phyloP scores from a whole-genome alignment of 768 basidiomycete species.

The Trametes punicea region DNA sequence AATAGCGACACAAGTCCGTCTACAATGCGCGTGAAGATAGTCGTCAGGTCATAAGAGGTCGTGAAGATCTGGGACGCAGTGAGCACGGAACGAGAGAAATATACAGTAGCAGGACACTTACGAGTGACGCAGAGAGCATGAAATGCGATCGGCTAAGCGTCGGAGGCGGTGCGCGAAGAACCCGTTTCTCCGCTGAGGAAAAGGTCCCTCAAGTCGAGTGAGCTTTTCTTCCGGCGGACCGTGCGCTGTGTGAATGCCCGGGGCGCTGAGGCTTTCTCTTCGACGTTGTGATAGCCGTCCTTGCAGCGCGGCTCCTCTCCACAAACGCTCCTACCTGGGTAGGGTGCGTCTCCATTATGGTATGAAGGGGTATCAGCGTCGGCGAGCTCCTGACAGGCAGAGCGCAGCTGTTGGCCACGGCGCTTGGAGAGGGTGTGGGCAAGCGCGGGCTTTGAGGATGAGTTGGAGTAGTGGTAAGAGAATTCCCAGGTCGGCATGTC shows the following conservation, averaged over 20 bases:
- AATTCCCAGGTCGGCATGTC: conserved; percentile 1
- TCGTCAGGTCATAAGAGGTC: not conserved
- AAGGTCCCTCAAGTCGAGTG: conserved; percentile 25
- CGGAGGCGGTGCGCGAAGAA: not conserved
- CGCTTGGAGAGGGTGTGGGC: conserved; percentile 1
- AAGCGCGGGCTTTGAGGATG: not conserved
- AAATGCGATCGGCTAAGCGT: not conserved
- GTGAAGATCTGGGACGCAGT: not conserved
- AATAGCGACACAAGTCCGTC: not conserved
- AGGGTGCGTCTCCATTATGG: not conserved
- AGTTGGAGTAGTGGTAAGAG: not conserved
- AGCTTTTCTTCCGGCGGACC: conserved; percentile 27
- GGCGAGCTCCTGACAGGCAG: not conserved
- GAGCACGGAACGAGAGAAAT: not conserved
- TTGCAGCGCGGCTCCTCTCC: not conserved
- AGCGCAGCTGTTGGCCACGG: conserved; percentile 4
- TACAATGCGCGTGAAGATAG: not conserved
- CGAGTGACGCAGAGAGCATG: not conserved
- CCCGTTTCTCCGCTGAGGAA: conserved; percentile 17
- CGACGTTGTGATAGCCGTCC: not conserved
- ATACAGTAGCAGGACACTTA: not conserved
- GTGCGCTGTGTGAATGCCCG: conserved; percentile 14
- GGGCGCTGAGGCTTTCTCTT: not conserved
- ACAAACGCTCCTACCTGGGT: not conserved
- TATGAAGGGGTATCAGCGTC: conserved; percentile 1